These are phyloP conservation scores for Arachis stenosperma DNA, from an alignment of 306 rosid species.

Conservation along the genomic window DNA sequence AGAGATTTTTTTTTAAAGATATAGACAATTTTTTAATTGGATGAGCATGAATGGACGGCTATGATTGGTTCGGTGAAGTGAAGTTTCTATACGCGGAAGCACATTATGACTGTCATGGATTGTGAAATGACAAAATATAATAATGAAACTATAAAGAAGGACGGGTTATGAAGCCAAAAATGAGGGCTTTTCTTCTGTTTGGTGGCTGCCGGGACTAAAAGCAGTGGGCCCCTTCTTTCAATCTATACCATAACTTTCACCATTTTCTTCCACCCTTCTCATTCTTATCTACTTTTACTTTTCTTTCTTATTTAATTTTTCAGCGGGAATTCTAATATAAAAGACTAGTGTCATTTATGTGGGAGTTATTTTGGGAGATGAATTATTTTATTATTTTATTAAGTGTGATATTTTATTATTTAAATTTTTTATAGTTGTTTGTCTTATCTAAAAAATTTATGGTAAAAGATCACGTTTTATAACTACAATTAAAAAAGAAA, in stretches of 20 bases:
- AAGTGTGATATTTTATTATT: too few species aligned
- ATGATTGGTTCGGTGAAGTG: constrained; percentile 3
- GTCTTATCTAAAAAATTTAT: too few species aligned
- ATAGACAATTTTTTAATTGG: neutral
- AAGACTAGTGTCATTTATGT: too few species aligned
- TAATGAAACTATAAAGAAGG: constrained; percentile 35
- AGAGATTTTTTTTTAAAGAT: too few species aligned
- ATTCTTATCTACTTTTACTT: neutral
- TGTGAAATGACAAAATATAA: constrained; percentile 43
- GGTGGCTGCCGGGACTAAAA: neutral
- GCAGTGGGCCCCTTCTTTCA: neutral
- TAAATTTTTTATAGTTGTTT: too few species aligned
- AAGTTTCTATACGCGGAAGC: constrained; percentile 36
- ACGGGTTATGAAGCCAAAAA: neutral
- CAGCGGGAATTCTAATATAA: too few species aligned
- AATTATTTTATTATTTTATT: too few species aligned
- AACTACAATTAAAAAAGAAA: too few species aligned
- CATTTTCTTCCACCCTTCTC: neutral
- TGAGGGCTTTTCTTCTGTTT: neutral
- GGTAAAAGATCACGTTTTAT: too few species aligned
- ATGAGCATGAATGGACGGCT: constrained; percentile 16
- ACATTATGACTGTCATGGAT: constrained; percentile 23
- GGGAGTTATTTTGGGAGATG: too few species aligned
- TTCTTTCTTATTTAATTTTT: too few species aligned
- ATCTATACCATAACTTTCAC: neutral